Evolutionary conservation across 495 filamentous ascomycete species (phyloP), one percentile per base, ranked within the genome.

Genomic region (Aspergillus indologenus): DNA sequence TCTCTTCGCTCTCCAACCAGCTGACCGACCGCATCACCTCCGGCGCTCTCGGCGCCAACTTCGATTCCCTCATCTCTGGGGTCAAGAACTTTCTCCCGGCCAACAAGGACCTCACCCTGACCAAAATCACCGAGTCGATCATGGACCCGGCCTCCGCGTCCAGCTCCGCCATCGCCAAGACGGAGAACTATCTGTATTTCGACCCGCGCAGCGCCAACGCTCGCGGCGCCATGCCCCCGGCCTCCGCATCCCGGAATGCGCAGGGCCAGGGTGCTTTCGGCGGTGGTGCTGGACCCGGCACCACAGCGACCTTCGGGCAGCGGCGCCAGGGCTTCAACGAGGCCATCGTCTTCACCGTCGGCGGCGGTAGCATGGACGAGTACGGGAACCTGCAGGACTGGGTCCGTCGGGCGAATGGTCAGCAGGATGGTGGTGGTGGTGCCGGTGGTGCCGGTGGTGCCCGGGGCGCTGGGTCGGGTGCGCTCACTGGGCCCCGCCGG

Each of bases 321-420:
- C 77, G 93, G 44, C 79, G 94, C 57, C 95, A 98, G 64, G 92
- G 91, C 3, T 99, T 96, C 69, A 90, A 87, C 29, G 95, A 99
- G 66, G 93, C 94, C 8, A 87, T 98, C 56, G 95, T 98, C 24
- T 98, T 99, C 66, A 95, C 91, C 17, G 93, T 99, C 19, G 94
- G 94, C 12, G 94, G 94, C 54, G 94, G 95, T 22, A 96, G 91
- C 65, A 97, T 97, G 92, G 95, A 98, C 64, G 95, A 99, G 70
- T 99, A 99, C 71, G 92, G 92, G 15, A 99, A 99, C 69, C 71
- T 99, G 69, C 91, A 96, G 68, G 94, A 98, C 67, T 99, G 95
- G 95, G 90, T 91, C 8, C 83, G 84, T 68, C 82, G 92, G 54
- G 89, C 88, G 7, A 85, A 80, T 54, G 80, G 82, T 40, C 79